Conservation (phyloP, 163 green algal species). For the Prototheca wickerhamii region DNA sequence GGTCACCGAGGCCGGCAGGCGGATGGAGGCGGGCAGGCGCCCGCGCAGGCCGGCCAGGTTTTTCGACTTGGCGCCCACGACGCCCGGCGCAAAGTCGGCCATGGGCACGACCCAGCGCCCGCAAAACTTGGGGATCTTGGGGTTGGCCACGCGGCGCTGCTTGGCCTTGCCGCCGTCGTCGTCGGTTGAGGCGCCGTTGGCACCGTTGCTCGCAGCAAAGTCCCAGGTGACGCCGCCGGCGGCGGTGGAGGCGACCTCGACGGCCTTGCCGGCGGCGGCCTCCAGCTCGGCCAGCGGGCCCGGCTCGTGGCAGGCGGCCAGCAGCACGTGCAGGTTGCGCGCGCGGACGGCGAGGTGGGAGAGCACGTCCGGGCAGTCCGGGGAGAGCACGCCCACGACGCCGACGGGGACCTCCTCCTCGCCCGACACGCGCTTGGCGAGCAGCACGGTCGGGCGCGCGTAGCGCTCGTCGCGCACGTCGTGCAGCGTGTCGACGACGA, state of each 20-base stretch:
- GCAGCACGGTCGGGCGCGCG: conserved; percentile 74
- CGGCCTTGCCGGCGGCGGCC: conserved; percentile 23
- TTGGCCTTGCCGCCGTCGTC: background rate
- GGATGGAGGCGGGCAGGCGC: conserved; percentile 75
- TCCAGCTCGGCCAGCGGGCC: conserved; percentile 38
- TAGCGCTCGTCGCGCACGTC: conserved; percentile 62
- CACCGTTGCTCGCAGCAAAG: background rate
- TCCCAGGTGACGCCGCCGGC: conserved; percentile 49
- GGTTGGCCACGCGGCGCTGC: background rate
- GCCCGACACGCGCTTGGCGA: conserved; percentile 80
- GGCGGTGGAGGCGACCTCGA: conserved; percentile 50
- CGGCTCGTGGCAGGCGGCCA: conserved; percentile 86
- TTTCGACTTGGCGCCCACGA: conserved; percentile 95
- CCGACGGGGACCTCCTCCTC: conserved; percentile 97
- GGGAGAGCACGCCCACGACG: conserved; percentile 86
- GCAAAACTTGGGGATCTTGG: conserved; percentile 11
- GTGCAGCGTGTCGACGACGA: conserved; percentile 65
- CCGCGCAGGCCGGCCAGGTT: conserved; percentile 86
- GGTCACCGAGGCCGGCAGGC: conserved; percentile 79
- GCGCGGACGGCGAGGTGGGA: conserved; percentile 87
- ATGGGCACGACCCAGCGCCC: conserved; percentile 80
- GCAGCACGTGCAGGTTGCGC: conserved; percentile 87
- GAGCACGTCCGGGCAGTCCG: conserved; percentile 91
- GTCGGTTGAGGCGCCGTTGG: background rate
- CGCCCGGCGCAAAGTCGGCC: conserved; percentile 68